Percentiles rank a stretch among this genome's conserved stretches.
Conservation (phyloP, 768 basidiomycete species). For the Russula virescens region DNA sequence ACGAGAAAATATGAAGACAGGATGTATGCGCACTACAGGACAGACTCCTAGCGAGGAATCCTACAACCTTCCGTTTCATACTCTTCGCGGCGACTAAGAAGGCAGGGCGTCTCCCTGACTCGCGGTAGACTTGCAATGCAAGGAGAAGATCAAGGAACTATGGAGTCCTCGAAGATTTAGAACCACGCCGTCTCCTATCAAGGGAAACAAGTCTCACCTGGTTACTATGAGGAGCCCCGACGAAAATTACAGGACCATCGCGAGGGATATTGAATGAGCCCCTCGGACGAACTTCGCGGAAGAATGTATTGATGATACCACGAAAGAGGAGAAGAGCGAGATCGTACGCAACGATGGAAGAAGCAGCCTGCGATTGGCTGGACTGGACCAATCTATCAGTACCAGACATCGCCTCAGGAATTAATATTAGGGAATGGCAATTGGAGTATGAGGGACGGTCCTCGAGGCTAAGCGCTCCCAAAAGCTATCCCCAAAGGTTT, state of each 20-base stretch:
- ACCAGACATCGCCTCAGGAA: constrained; percentile 1
- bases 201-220: constrained; percentile 44
- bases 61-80: constrained; percentile 73
- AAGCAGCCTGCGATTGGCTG: background rate
- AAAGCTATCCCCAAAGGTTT: too few relatives aligned
- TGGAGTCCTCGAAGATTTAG: constrained; percentile 2
- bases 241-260: constrained; percentile 89
- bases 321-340: constrained; percentile 79
- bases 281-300: constrained; percentile 88
- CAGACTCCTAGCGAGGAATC: constrained; percentile 71
- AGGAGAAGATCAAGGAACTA: constrained; percentile 92
- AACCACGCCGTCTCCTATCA: background rate
- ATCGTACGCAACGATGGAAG: constrained; percentile 47
- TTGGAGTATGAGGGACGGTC: background rate
- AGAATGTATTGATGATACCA: constrained; percentile 84
- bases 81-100: constrained; percentile 88
- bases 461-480: background rate
- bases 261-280: constrained; percentile 91
- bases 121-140: constrained; percentile 75
- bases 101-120: constrained; percentile 72
- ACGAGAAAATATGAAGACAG: background rate
- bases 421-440: constrained; percentile 25
- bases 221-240: constrained; percentile 89
- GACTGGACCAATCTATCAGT: background rate
- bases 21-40: constrained; percentile 63